These are phyloP conservation scores for Picea glauca DNA, from an alignment of 75 land plant species.

Conservation along the genomic window DNA sequence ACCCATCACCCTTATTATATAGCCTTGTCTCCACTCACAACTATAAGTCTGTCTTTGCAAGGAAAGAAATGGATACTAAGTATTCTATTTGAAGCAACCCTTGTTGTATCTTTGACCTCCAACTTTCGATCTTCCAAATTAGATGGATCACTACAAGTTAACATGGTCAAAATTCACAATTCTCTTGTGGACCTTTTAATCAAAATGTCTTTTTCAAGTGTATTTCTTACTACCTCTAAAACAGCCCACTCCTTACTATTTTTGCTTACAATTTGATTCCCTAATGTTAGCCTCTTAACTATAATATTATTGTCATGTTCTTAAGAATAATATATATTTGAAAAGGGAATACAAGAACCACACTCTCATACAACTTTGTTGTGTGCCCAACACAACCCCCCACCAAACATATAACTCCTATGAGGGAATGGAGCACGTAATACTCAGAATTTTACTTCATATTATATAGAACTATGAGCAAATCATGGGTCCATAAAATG, in stretches of 20 bases:
- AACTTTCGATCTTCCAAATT: conserved; percentile 49
- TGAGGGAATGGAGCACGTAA: too few species aligned
- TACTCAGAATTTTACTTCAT: too few species aligned
- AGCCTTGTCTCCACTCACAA: too few species aligned
- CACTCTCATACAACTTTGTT: not conserved
- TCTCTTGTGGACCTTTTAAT: conserved; percentile 71
- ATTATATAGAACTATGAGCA: too few species aligned
- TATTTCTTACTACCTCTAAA: conserved; percentile 59
- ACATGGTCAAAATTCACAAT: conserved; percentile 84
- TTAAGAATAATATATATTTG: not conserved
- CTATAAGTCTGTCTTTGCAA: too few species aligned
- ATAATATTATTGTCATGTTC: not conserved
- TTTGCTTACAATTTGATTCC: not conserved
- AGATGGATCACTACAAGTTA: conserved; percentile 85
- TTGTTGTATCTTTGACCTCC: too few species aligned
- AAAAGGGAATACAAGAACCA: not conserved
- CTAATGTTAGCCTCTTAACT: not conserved
- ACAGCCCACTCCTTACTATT: conserved; percentile 58
- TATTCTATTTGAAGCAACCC: too few species aligned
- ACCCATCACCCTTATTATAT: too few species aligned
- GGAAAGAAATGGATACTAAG: too few species aligned
- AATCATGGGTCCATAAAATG: too few species aligned
- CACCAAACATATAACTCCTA: too few species aligned
- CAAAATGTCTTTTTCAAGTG: conserved; percentile 56
- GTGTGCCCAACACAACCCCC: too few species aligned